phyloP scores from a whole-genome alignment of 2,329 filamentous ascomycete species.

The Cordyceps sp. region DNA sequence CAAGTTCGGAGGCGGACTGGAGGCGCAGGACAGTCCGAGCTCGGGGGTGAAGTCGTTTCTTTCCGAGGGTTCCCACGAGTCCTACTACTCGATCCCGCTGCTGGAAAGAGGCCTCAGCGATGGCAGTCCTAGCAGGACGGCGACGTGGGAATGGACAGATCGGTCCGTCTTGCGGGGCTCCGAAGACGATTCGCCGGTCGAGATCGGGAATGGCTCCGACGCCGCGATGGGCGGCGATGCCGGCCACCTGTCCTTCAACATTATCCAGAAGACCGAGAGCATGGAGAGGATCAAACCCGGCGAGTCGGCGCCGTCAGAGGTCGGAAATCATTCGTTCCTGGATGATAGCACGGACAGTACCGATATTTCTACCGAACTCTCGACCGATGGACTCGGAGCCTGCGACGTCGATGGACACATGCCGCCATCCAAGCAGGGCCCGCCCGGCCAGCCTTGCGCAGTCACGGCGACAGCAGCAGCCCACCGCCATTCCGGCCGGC shows the following conservation, averaged over 20 bases:
- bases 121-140: constrained; percentile 25
- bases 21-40: background rate
- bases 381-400: too few species aligned
- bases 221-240: constrained; percentile 8
- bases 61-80: constrained; percentile 50
- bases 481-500: constrained; percentile 21
- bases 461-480: too few species aligned
- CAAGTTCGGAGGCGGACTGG: too few species aligned
- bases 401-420: background rate
- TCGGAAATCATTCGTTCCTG: constrained; percentile 26
- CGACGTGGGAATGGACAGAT: constrained; percentile 33
- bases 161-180: constrained; percentile 35
- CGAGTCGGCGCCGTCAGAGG: constrained; percentile 12
- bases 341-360: constrained; percentile 35
- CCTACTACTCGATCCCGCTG: constrained; percentile 62
- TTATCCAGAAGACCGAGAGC: constrained; percentile 36
- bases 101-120: constrained; percentile 50
- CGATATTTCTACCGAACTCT: constrained; percentile 48
- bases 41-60: constrained; percentile 25
- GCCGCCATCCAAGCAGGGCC: too few species aligned
- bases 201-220: constrained; percentile 5
- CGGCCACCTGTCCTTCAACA: constrained; percentile 31
- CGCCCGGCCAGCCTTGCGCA: too few species aligned
- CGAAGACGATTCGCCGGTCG: constrained; percentile 16
- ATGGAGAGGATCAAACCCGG: constrained; percentile 25